Conservation (phyloP, 306 rosid species). For the Quercus berberidifolia region DNA sequence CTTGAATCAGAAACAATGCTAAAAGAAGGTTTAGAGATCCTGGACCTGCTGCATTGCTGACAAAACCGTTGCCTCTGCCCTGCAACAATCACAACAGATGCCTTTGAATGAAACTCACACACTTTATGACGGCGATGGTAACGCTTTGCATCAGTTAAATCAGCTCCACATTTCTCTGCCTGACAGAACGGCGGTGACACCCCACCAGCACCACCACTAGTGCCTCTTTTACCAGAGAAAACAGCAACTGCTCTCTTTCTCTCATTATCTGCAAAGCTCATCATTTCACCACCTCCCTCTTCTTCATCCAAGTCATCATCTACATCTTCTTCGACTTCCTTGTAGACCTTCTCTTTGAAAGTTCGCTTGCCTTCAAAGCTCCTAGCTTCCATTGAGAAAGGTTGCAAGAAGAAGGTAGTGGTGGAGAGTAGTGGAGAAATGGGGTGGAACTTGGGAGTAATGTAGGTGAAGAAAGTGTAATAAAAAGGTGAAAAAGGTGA, state of each 20-base stretch:
- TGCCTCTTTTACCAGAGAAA: conserved; percentile 33
- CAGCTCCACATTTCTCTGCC: conserved; percentile 69
- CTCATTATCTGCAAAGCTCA: conserved; percentile 31
- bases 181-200: conserved; percentile 52
- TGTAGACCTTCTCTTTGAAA: conserved; percentile 37
- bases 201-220: conserved; percentile 30
- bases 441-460: conserved; percentile 28
- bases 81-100: conserved; percentile 51
- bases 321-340: conserved; percentile 39
- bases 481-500: conserved; percentile 30
- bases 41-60: conserved; percentile 99
- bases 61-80: conserved; percentile 84
- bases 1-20: conserved; percentile 12
- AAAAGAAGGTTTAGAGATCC: conserved; percentile 8
- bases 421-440: neutral
- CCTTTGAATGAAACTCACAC: conserved; percentile 88
- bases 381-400: conserved; percentile 51
- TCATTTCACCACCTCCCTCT: conserved; percentile 19
- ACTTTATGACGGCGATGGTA: conserved; percentile 95
- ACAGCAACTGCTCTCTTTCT: conserved; percentile 33
- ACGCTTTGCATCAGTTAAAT: conserved; percentile 53
- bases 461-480: conserved; percentile 28
- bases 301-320: conserved; percentile 66
- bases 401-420: neutral
- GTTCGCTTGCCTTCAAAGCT: conserved; percentile 41